phyloP scores from a whole-genome alignment of 1,284 basidiomycete species.

The Caloboletus firmus region DNA sequence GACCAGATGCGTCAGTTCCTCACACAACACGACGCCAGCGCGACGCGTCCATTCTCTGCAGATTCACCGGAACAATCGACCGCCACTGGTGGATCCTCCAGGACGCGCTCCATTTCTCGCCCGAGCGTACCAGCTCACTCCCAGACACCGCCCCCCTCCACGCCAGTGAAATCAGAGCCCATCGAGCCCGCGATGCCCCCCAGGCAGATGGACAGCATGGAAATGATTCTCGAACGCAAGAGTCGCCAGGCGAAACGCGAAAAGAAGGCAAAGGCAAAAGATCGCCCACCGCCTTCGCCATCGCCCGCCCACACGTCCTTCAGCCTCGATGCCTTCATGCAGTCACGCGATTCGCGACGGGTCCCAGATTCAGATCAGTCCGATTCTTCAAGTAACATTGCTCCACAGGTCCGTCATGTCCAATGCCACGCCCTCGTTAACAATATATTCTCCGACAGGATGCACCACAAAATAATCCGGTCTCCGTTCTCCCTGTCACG shows the following conservation, averaged over 20 bases:
- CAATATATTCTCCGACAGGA: conserved; percentile 31
- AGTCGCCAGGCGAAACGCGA: conserved; percentile 52
- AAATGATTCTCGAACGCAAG: conserved; percentile 68
- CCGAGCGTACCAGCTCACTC: conserved; percentile 42
- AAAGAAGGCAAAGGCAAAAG: conserved; percentile 48
- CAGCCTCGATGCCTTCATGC: conserved; percentile 49
- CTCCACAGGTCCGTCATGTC: conserved; percentile 36
- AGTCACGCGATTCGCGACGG: conserved; percentile 55
- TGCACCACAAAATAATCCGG: conserved; percentile 30
- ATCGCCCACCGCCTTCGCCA: conserved; percentile 50
- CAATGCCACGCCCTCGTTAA: conserved; percentile 11
- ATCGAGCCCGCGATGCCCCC: conserved; percentile 46
- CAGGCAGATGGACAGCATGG: conserved; percentile 69
- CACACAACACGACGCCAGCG: conserved; percentile 47
- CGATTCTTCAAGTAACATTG: conserved; percentile 24
- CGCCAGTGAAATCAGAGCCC: conserved; percentile 63
- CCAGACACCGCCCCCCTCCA: conserved; percentile 44
- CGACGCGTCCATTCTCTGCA: conserved; percentile 45
- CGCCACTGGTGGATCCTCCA: conserved; percentile 42
- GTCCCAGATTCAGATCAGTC: conserved; percentile 33
- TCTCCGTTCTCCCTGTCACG: conserved; percentile 43
- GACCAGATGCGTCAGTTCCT: conserved; percentile 75
- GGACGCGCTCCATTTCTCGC: conserved; percentile 52
- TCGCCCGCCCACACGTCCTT: conserved; percentile 45
- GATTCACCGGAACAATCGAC: conserved; percentile 36